Evolutionary conservation across 176 grass and related monocot genomes (phyloP).

Genomic region (Raddia guianensis): DNA sequence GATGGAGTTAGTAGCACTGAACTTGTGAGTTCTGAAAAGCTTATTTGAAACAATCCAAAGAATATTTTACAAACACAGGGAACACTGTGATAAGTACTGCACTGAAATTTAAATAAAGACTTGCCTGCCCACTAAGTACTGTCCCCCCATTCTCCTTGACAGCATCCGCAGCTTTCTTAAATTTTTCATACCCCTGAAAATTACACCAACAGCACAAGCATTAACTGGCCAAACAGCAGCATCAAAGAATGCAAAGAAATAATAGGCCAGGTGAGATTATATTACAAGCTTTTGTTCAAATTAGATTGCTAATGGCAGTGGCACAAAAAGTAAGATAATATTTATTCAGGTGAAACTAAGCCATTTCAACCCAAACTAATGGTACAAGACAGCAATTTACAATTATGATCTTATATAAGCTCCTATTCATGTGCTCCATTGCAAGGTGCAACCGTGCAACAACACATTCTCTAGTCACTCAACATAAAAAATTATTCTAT

Average conservation of each 20-base stretch:
- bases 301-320: too few species aligned
- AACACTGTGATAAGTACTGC: neutral
- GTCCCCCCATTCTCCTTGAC: slow-evolving; percentile 64
- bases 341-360: neutral
- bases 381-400: neutral
- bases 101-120: slow-evolving; percentile 38
- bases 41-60: neutral
- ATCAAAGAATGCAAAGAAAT: slow-evolving; percentile 11
- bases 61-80: slow-evolving; percentile 4
- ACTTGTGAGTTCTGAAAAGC: neutral
- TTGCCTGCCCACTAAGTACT: slow-evolving; percentile 81
- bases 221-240: neutral
- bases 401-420: neutral
- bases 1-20: neutral
- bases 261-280: neutral
- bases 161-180: slow-evolving; percentile 91
- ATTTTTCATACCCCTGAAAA: slow-evolving; percentile 88
- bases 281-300: neutral
- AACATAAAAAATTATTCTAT: neutral
- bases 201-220: slow-evolving; percentile 27
- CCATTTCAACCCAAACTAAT: neutral
- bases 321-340: neutral
- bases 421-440: neutral
- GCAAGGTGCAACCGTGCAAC: neutral
- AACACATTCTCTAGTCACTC: neutral